phyloP scores from a whole-genome alignment of 768 basidiomycete species.

The Agaricus sinodeliciosus region DNA sequence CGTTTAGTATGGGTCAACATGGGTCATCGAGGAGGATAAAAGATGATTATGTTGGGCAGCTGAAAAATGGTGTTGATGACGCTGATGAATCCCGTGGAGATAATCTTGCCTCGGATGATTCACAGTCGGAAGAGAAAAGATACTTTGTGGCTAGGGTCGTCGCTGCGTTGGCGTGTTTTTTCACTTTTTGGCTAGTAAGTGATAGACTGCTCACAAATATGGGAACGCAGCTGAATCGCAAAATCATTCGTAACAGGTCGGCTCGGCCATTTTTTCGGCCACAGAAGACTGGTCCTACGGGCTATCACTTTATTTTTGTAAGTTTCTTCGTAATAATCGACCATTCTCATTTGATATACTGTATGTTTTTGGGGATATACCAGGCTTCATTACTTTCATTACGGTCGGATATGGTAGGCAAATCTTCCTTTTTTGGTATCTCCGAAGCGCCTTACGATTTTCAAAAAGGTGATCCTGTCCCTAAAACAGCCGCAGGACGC shows the following conservation, averaged over 20 bases:
- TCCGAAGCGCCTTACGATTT: background rate
- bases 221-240: background rate
- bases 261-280: slow-evolving; percentile 58
- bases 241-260: slow-evolving; percentile 34
- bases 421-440: background rate
- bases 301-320: slow-evolving; percentile 66
- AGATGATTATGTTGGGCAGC: background rate
- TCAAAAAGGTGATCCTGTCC: slow-evolving; percentile 48
- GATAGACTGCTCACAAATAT: background rate
- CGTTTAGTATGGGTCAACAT: slow-evolving; percentile 20
- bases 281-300: slow-evolving; percentile 70
- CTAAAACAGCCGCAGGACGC: slow-evolving; percentile 60
- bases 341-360: background rate
- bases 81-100: slow-evolving; percentile 16
- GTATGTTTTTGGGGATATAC: background rate
- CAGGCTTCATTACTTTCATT: slow-evolving; percentile 68
- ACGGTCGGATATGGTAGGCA: slow-evolving; percentile 60
- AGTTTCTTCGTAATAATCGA: slow-evolving; percentile 14
- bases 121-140: slow-evolving; percentile 37
- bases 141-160: slow-evolving; percentile 52
- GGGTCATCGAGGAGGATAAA: background rate
- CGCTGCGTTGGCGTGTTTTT: slow-evolving; percentile 54
- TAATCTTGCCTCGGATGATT: slow-evolving; percentile 3
- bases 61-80: slow-evolving; percentile 1
- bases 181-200: slow-evolving; percentile 73